Evolutionary conservation across 208 protist species (phyloP).

Genomic region (Plasmodiophora brassicae): DNA sequence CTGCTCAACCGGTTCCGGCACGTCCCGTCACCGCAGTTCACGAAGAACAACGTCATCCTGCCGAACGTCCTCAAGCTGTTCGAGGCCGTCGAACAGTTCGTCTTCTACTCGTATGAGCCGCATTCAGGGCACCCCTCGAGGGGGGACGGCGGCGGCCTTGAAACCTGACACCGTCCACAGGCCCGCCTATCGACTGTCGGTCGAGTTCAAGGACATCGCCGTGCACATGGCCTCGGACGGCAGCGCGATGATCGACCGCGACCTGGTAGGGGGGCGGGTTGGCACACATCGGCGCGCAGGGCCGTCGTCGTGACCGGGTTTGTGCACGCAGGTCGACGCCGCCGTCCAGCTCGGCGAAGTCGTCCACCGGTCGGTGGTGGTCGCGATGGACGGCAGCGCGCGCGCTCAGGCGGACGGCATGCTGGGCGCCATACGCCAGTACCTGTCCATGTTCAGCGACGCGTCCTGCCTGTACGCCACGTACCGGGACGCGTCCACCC

Average conservation of each 20-base stretch:
- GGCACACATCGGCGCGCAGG: not conserved
- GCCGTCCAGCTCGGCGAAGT: not conserved
- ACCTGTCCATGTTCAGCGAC: conserved; percentile 2
- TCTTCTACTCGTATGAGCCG: not conserved
- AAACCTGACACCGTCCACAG: not conserved
- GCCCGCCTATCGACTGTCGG: not conserved
- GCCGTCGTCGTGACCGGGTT: too few relatives aligned
- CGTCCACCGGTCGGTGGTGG: not conserved
- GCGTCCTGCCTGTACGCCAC: not conserved
- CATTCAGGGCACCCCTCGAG: too few relatives aligned
- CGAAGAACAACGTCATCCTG: not conserved
- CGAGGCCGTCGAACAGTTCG: conserved; percentile 19
- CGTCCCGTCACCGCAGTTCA: not conserved
- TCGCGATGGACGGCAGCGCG: too few relatives aligned
- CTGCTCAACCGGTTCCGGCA: not conserved
- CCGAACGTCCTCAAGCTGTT: conserved; percentile 2
- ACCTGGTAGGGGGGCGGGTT: not conserved
- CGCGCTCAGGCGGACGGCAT: too few relatives aligned
- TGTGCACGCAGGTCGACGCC: not conserved
- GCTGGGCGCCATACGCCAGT: not conserved
- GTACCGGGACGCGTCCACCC: not conserved
- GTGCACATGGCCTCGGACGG: not conserved
- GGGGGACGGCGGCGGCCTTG: too few relatives aligned
- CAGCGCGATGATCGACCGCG: not conserved
- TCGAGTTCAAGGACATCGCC: not conserved